Base-by-base conservation (phyloP, 2,329 filamentous ascomycete species). In the Colletotrichum graminicola region DNA sequence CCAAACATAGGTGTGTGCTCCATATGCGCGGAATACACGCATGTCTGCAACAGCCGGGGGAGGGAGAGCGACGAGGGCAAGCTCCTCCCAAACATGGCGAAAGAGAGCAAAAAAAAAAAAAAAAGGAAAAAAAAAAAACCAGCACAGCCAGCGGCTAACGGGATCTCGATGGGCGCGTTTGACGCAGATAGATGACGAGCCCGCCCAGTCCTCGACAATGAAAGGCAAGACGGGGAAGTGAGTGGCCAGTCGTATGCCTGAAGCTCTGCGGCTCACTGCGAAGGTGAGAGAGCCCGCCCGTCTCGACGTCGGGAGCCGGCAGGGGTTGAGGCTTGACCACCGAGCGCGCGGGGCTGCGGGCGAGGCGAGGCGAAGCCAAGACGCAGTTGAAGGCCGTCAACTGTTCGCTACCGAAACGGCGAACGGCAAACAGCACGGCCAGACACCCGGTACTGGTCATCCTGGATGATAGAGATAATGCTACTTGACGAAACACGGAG, bases 41-140 rank as follows among this genome's bases (percentile, higher is more conserved):
- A 69, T 51, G 67, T 60, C 67, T 66, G 62, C 54, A 47, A 69
- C 62, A 55, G n/a, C n/a, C 26, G 36, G 34, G 62, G 52, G 54
- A 45, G 18, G 43, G 36, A 51, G 61, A 34, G 65, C 18, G 26
- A 55, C 16, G 8, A 23, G 34, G 54, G 36, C 1, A 36, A 12
- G 29, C 29, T 47, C 41, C 3, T 32, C 29, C 39, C 51, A 26
- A 32, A 39, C 55, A 49, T n/a, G 14, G n/a, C 6, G n/a, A 5
- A 32, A 29, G 34, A 36, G 34, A 36, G 11, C 34, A 8, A 36
- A 36, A 3, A 36, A 36, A 2, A 36, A 36, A 34, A 34, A 34
- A 8, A 10, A 34, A 34, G 2, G 1, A 8, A 34, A 34, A 34
- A 1, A 43, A 59, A 26, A 16, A 6, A 16, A 49, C n/a, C 23